A percentile compares a stretch with the other conserved stretches of the same genome.
phyloP scores from a whole-genome alignment of 2,329 filamentous ascomycete genomes.

The Sclerotinia sclerotiorum region DNA sequence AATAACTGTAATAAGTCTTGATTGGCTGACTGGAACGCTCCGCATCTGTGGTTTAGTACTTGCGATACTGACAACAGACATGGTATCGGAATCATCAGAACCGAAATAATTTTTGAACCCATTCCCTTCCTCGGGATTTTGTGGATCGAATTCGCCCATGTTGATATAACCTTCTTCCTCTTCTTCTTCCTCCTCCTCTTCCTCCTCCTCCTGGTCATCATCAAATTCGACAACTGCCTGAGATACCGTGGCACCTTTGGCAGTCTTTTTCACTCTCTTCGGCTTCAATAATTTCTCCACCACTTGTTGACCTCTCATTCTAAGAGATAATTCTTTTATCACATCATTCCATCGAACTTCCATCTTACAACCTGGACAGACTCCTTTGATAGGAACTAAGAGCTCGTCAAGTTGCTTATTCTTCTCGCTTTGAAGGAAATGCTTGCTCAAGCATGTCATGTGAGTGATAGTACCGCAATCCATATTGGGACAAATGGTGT shows the following conservation, averaged over 20 bases:
- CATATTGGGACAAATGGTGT: constrained; percentile 56
- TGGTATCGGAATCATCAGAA: constrained; percentile 32
- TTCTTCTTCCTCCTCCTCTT: constrained; percentile 1
- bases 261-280: constrained; percentile 28
- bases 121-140: neutral
- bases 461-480: constrained; percentile 59
- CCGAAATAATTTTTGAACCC: constrained; percentile 18
- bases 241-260: constrained; percentile 24
- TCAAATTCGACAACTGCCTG: constrained; percentile 25
- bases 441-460: constrained; percentile 57
- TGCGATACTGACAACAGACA: constrained; percentile 29
- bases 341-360: constrained; percentile 70
- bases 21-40: constrained; percentile 21
- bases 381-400: constrained; percentile 66
- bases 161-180: constrained; percentile 2
- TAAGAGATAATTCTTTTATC: constrained; percentile 78
- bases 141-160: neutral
- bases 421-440: constrained; percentile 47
- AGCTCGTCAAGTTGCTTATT: constrained; percentile 30
- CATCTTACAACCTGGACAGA: constrained; percentile 68
- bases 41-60: constrained; percentile 22
- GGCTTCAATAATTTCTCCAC: constrained; percentile 66
- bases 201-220: constrained; percentile 23
- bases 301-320: constrained; percentile 68
- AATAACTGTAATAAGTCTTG: constrained; percentile 44